These are phyloP conservation scores for Curvularia spicifera DNA, from an alignment of 2,329 filamentous ascomycete species.

Conservation along the genomic window DNA sequence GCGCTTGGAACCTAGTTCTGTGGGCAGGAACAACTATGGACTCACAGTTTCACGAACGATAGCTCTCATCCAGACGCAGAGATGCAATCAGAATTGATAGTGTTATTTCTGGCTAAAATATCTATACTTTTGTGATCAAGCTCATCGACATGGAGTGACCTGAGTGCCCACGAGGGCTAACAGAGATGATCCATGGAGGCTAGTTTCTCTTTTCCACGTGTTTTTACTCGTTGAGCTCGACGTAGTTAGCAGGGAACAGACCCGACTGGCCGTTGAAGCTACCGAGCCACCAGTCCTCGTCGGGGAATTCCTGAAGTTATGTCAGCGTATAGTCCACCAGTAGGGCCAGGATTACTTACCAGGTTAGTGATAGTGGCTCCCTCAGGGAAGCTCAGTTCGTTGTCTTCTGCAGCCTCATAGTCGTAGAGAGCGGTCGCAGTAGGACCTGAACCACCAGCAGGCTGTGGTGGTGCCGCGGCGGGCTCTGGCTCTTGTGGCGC, in stretches of 20 bases:
- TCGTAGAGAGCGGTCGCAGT: slow-evolving; percentile 90
- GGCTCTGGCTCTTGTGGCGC: slow-evolving; percentile 47
- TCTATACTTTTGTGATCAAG: slow-evolving; percentile 9
- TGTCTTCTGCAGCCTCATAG: slow-evolving; percentile 96
- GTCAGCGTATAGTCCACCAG: slow-evolving; percentile 29
- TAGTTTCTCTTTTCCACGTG: slow-evolving; percentile 4
- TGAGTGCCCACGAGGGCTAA: not conserved
- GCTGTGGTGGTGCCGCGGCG: slow-evolving; percentile 39
- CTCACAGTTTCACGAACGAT: not conserved
- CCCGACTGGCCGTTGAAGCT: slow-evolving; percentile 79
- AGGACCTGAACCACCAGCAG: slow-evolving; percentile 58
- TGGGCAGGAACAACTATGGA: not conserved
- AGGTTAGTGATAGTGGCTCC: slow-evolving; percentile 80
- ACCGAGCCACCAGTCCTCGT: slow-evolving; percentile 99
- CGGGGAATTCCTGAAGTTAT: slow-evolving; percentile 78
- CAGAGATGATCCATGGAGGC: slow-evolving; percentile 3
- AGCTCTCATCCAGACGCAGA: not conserved
- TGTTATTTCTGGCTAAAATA: slow-evolving; percentile 5
- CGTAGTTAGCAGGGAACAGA: slow-evolving; percentile 71
- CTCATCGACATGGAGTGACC: slow-evolving; percentile 6
- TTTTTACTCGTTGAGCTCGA: slow-evolving; percentile 44
- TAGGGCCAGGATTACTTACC: slow-evolving; percentile 57
- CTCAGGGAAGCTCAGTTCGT: slow-evolving; percentile 85
- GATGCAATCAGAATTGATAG: slow-evolving; percentile 4
- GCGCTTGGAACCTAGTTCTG: not conserved